Percentiles rank a stretch among this genome's conserved stretches.
Evolutionary conservation across 345 rosid species (phyloP).

Genomic region (Gossypium sturtianum): DNA sequence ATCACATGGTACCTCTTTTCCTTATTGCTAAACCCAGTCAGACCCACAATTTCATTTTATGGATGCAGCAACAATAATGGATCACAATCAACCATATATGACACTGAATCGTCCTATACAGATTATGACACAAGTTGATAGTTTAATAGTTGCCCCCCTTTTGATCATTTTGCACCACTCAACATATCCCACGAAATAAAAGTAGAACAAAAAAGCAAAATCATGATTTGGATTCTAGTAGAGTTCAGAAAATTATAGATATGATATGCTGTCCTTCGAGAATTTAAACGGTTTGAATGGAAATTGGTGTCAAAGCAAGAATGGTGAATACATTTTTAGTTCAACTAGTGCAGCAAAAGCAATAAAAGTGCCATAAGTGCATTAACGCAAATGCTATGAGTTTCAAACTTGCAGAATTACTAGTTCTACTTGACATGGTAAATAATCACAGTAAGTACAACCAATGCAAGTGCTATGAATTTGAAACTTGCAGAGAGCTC

Average conservation of each 20-base stretch:
- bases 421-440: too few species aligned
- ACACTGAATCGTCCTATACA: background rate
- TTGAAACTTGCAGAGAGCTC: background rate
- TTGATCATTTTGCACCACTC: background rate
- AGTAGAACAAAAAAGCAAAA: background rate
- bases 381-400: background rate
- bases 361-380: background rate
- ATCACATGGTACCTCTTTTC: background rate
- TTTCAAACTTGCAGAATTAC: background rate
- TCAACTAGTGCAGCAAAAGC: background rate
- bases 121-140: background rate
- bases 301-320: background rate
- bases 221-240: background rate
- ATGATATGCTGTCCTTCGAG: background rate
- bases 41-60: background rate
- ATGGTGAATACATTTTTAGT: background rate
- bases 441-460: too few species aligned
- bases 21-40: conserved; percentile 1
- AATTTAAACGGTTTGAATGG: background rate
- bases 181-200: too few species aligned
- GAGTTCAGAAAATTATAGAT: background rate
- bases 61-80: background rate
- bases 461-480: too few species aligned
- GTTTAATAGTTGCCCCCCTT: background rate
- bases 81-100: background rate